These are phyloP conservation scores for Pleurotus salmoneostramineus DNA, from an alignment of 768 basidiomycete species.

Conservation along the genomic window DNA sequence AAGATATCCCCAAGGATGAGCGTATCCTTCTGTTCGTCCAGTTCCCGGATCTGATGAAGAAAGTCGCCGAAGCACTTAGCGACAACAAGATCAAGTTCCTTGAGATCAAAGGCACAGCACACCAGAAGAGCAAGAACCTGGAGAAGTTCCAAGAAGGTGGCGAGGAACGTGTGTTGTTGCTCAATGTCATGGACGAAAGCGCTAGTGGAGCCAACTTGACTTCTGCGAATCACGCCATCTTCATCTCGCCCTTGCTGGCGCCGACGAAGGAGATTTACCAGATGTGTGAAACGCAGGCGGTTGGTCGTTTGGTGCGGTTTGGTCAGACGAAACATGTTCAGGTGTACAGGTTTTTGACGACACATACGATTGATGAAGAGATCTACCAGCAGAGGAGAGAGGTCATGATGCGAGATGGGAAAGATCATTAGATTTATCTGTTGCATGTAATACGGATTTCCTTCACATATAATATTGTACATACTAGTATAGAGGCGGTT, in stretches of 20 bases:
- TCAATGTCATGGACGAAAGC: conserved; percentile 94
- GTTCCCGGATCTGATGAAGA: conserved; percentile 89
- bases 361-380: conserved; percentile 84
- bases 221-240: conserved; percentile 91
- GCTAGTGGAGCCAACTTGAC: conserved; percentile 94
- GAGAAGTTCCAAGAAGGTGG: conserved; percentile 83
- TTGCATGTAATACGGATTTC: conserved; percentile 7
- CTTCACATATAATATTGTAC: not conserved
- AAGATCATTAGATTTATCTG: not conserved
- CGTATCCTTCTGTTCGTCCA: conserved; percentile 94
- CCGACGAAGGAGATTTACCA: conserved; percentile 80
- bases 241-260: conserved; percentile 87
- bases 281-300: conserved; percentile 78
- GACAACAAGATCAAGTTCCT: conserved; percentile 71
- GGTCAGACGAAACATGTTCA: conserved; percentile 79
- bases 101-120: conserved; percentile 77
- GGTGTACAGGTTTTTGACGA: conserved; percentile 82
- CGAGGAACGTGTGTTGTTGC: conserved; percentile 73
- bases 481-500: not conserved
- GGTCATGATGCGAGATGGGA: conserved; percentile 10
- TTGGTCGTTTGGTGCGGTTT: conserved; percentile 80
- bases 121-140: conserved; percentile 75
- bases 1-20: conserved; percentile 67
- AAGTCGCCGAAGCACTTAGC: conserved; percentile 79
- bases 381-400: conserved; percentile 60